phyloP scores from a whole-genome alignment of 2,329 filamentous ascomycete species.

The Pestalotiopsis sp. region DNA sequence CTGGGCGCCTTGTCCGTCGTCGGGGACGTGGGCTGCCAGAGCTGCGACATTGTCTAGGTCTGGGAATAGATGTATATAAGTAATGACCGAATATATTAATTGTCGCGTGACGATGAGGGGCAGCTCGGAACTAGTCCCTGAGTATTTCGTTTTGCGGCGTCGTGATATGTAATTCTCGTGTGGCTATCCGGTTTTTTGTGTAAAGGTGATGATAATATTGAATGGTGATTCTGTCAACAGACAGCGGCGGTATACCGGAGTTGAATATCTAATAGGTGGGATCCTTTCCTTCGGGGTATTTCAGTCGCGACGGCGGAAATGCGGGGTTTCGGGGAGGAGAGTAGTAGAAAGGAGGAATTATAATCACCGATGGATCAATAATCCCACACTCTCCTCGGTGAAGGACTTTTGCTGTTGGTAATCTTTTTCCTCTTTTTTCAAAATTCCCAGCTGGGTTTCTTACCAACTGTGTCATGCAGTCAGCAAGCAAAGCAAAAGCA shows the following conservation, averaged over 20 bases:
- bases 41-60: slow-evolving; percentile 18
- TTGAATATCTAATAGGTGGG: not conserved
- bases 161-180: too few relatives aligned
- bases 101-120: too few relatives aligned
- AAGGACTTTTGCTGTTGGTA: not conserved
- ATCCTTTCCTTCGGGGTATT: not conserved
- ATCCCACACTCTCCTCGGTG: not conserved
- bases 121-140: too few relatives aligned
- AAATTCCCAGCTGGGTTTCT: too few relatives aligned
- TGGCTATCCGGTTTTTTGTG: not conserved
- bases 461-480: not conserved
- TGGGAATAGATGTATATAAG: not conserved
- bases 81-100: not conserved
- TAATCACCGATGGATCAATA: not conserved
- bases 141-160: too few relatives aligned
- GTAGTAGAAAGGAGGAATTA: not conserved
- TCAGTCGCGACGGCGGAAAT: not conserved
- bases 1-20: slow-evolving; percentile 4
- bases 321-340: not conserved
- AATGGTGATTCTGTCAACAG: not conserved
- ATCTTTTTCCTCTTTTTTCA: not conserved
- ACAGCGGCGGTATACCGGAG: not conserved
- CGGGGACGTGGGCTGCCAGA: slow-evolving; percentile 20
- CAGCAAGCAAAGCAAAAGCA: not conserved
- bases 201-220: not conserved